Base-by-base conservation (phyloP, 1,284 basidiomycete genomes). In the Volvariella surrecta region DNA sequence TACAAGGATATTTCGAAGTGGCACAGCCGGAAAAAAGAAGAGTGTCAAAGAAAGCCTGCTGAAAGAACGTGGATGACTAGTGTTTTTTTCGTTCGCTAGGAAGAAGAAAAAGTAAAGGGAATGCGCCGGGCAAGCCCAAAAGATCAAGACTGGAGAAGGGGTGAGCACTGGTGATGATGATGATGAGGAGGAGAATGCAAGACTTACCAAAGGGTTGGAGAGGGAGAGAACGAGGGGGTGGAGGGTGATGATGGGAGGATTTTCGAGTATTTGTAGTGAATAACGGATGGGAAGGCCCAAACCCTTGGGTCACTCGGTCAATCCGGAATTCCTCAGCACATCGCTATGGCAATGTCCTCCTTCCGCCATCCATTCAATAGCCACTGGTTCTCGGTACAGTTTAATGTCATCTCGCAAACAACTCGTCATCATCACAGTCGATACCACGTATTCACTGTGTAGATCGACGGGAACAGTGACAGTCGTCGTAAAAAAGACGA, bases 81-180 rank as follows among this genome's bases (percentile, higher is more conserved):
- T 6, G 11, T n/a, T n/a, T n/a, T n/a, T n/a, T n/a, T n/a, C n/a
- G n/a, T 28, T 28, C 24, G 24, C 11, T 28, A 11, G 56, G 54
- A 60, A 59, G 56, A 60, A 60, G 59, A 71, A 63, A 61, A 65
- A 63, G 62, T 69, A 65, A 67, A 70, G 70, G 71, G 76, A 74
- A 72, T 70, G 78, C 79, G 66, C 79, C 78, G 66, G 78, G 79
- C 79, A 76, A 71, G 76, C 78, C 75, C 68, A 64, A 69, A 64
- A n/a, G 37, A 39, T 16, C 20, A 40, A 30, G 9, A n/a, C 21
- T 13, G 20, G 32, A 20, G 1, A 65, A 59, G 60, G 59, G 35
- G 35, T 37, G 35, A 37, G 41, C 20, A 45, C 45, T 16, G 22
- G 18, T 17, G 34, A 34, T 28, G 10, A 24, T 22, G 22, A 37